Base-by-base conservation (phyloP, 495 filamentous ascomycete species). In the Aspergillus nanangensis region DNA sequence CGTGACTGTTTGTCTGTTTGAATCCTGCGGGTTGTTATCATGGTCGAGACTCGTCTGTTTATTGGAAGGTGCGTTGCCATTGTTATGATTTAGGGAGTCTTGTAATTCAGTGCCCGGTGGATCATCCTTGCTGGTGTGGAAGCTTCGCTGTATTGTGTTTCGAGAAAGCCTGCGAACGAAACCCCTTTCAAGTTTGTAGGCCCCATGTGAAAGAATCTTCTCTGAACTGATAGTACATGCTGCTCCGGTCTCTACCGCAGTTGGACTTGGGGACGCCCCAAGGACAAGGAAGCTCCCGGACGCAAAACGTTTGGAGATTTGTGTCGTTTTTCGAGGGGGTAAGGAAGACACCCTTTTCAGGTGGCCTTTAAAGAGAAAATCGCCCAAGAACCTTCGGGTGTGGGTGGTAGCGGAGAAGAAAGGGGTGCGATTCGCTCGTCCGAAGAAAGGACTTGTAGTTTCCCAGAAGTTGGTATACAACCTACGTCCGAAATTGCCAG, bases 401-500 rank as follows among this genome's bases (percentile, higher is more conserved):
- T 23, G 38, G 9, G 48, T 32, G 5, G 46, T 31, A 39, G 60
- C 46, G 9, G 49, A 27, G 29, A 58, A 32, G 15, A 50, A 47
- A 27, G 56, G 44, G 9, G 56, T 47, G 45, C 59, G 59, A 51
- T 50, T 63, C 45, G 57, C 33, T 47, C 77, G 86, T 44, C 58
- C 63, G 19, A 70, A 37, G 34, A 69, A 57, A 44, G 66, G 69
- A 52, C 59, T 57, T 46, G 67, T 59, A 40, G 66, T 60, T 53
- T 65, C 66, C 67, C 74, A 69, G 38, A 78, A 50, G 49, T 65
- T 62, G 62, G 63, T 66, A 56, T 73, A 72, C 48, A 77, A 63
- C 63, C 67, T 72, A 43, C 69, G 64, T 68, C 68, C 69, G 55
- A 79, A 61, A 67, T 75, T 74, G 54, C 69, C 63, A 67, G 71